Evolutionary conservation across 129 eudicot genomes (phyloP).

Genomic region (Helichrysum umbraculigerum): DNA sequence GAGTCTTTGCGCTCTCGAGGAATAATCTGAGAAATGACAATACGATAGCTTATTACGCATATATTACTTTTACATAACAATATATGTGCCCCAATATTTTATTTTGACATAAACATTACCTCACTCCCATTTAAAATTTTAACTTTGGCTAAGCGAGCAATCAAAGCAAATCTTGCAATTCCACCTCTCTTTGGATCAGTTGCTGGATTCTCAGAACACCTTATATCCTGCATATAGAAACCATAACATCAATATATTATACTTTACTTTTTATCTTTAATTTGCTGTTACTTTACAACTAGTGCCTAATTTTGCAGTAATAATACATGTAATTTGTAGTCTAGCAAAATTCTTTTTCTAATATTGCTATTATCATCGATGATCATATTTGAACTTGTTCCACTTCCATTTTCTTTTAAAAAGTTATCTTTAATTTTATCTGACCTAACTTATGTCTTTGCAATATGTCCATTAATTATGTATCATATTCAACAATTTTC

Average conservation of each 20-base stretch:
- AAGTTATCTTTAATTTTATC: not conserved
- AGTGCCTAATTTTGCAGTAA: not conserved
- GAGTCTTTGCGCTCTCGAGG: constrained; percentile 88
- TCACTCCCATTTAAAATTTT: constrained; percentile 82
- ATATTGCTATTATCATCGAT: not conserved
- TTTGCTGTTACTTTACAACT: not conserved
- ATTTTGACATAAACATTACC: constrained; percentile 37
- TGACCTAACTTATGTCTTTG: not conserved
- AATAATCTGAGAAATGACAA: constrained; percentile 57
- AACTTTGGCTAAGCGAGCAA: constrained; percentile 78
- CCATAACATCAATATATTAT: not conserved
- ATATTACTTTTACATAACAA: not conserved
- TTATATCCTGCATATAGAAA: constrained; percentile 54
- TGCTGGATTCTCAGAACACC: constrained; percentile 86
- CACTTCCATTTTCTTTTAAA: not conserved
- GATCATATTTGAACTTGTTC: not conserved
- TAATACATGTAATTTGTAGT: not conserved
- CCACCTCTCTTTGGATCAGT: constrained; percentile 81
- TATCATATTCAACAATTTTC: not conserved
- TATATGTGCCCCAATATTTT: constrained; percentile 14
- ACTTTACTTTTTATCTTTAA: not conserved
- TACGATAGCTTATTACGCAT: constrained; percentile 15
- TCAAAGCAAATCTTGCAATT: constrained; percentile 66
- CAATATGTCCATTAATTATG: not conserved
- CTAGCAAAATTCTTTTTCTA: not conserved